These are phyloP conservation scores for Fusarium poae DNA, from an alignment of 2,329 filamentous ascomycete genomes.

Conservation along the genomic window DNA sequence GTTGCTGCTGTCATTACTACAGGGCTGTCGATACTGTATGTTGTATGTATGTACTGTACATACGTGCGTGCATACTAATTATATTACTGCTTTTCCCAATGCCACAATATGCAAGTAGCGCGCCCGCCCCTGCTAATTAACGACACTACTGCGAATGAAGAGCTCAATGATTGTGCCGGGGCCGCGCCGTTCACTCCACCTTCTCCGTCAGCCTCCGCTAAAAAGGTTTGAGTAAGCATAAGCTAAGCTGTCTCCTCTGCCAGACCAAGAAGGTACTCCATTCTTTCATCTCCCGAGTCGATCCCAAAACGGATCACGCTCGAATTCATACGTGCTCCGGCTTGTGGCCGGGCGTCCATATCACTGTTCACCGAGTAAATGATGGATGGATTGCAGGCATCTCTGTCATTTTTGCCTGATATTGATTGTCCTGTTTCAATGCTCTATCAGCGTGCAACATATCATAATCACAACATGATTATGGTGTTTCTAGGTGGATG, in stretches of 20 bases:
- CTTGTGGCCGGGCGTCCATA: constrained; percentile 37
- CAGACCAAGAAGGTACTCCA: constrained; percentile 40
- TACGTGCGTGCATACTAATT: constrained; percentile 14
- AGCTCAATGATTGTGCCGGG: constrained; percentile 41
- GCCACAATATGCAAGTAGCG: constrained; percentile 24
- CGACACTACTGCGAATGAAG: constrained; percentile 30
- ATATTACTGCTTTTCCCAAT: constrained; percentile 20
- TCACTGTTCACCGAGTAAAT: constrained; percentile 18
- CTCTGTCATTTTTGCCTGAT: constrained; percentile 30
- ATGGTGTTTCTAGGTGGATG: constrained; percentile 22
- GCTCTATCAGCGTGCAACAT: constrained; percentile 18
- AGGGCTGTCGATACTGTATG: constrained; percentile 28
- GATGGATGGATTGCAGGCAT: constrained; percentile 22
- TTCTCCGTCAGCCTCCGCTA: constrained; percentile 44
- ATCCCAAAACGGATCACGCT: constrained; percentile 38
- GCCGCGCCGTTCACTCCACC: constrained; percentile 44
- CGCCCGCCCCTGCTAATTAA: constrained; percentile 26
- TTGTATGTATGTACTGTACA: constrained; percentile 8
- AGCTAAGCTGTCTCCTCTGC: constrained; percentile 45
- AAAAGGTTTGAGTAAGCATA: constrained; percentile 48
- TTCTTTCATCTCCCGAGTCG: constrained; percentile 44
- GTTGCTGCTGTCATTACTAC: constrained; percentile 39
- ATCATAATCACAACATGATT: constrained; percentile 25
- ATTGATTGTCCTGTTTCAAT: constrained; percentile 39
- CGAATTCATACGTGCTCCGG: constrained; percentile 33